phyloP scores from a whole-genome alignment of 148 eudicot species.

The Cornus florida region DNA sequence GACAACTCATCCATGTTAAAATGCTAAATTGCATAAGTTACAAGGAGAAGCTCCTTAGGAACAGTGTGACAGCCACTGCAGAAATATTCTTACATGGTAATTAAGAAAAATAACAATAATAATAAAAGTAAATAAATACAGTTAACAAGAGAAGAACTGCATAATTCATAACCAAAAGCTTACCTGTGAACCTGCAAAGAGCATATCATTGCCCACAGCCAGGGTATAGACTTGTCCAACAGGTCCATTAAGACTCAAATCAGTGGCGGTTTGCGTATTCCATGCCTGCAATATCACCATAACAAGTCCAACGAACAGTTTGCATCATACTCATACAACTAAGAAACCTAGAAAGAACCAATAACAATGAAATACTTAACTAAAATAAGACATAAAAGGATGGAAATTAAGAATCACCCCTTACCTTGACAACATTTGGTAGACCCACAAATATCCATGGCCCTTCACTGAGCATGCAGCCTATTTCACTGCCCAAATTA shows the following conservation, averaged over 20 bases:
- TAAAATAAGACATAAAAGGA: not conserved
- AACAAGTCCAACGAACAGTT: constrained; percentile 5
- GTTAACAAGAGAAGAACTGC: not conserved
- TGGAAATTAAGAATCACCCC: constrained; percentile 16
- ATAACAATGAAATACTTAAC: not conserved
- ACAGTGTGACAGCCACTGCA: not conserved
- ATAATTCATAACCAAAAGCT: not conserved
- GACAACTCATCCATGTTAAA: not conserved
- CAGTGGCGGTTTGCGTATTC: constrained; percentile 71
- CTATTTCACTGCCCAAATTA: constrained; percentile 74
- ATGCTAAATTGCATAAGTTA: not conserved
- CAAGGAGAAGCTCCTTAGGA: not conserved
- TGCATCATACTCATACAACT: not conserved
- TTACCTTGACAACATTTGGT: constrained; percentile 89
- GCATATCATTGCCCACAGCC: constrained; percentile 85
- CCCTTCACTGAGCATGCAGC: constrained; percentile 95
- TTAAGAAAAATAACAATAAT: not conserved
- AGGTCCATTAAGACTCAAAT: constrained; percentile 82
- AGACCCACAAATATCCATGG: constrained; percentile 96
- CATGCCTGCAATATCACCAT: constrained; percentile 59
- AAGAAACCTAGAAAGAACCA: not conserved
- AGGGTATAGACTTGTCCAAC: constrained; percentile 90
- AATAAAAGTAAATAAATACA: not conserved
- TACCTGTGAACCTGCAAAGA: constrained; percentile 93
- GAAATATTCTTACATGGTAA: not conserved